These are phyloP conservation scores for Harringtonia aguacate DNA, from an alignment of 2,329 filamentous ascomycete genomes.

Conservation along the genomic window DNA sequence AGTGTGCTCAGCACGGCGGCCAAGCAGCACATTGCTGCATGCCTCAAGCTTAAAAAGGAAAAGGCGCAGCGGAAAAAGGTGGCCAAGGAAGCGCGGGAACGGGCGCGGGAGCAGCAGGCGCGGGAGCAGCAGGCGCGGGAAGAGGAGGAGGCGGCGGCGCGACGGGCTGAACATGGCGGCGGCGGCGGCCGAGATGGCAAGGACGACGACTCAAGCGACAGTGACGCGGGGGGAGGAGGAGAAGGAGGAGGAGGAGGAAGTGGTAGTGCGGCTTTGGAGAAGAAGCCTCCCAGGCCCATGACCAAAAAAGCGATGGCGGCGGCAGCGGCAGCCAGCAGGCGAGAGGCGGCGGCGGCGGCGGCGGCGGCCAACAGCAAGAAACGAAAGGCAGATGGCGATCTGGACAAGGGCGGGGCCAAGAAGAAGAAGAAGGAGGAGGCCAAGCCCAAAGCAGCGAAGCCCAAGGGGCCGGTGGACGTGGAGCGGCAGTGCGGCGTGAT, in stretches of 20 bases:
- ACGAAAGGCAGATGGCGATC: conserved; percentile 62
- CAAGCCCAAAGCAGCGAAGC: conserved; percentile 72
- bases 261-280: conserved; percentile 21
- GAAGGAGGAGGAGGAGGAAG: conserved; percentile 7
- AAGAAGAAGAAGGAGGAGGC: conserved; percentile 95
- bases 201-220: conserved; percentile 31
- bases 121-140: conserved; percentile 46
- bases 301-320: background rate
- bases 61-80: conserved; percentile 71
- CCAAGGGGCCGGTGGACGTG: conserved; percentile 87
- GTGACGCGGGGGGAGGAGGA: conserved; percentile 17
- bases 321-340: conserved; percentile 13
- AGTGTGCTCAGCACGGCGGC: conserved; percentile 67
- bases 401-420: conserved; percentile 74
- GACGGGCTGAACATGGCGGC: conserved; percentile 37
- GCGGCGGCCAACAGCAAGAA: conserved; percentile 42
- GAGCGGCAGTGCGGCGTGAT: conserved; percentile 88
- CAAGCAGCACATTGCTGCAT: conserved; percentile 71
- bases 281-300: conserved; percentile 16
- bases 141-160: conserved; percentile 40
- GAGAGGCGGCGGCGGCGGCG: conserved; percentile 51
- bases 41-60: conserved; percentile 74
- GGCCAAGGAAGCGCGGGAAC: conserved; percentile 57
- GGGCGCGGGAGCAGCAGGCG: conserved; percentile 51
- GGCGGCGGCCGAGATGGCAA: conserved; percentile 30